Percentiles rank a stretch among this genome's conserved stretches.
These are phyloP conservation scores for Nepenthes alata DNA, from an alignment of 179 eudicot genomes.

Conservation along the genomic window DNA sequence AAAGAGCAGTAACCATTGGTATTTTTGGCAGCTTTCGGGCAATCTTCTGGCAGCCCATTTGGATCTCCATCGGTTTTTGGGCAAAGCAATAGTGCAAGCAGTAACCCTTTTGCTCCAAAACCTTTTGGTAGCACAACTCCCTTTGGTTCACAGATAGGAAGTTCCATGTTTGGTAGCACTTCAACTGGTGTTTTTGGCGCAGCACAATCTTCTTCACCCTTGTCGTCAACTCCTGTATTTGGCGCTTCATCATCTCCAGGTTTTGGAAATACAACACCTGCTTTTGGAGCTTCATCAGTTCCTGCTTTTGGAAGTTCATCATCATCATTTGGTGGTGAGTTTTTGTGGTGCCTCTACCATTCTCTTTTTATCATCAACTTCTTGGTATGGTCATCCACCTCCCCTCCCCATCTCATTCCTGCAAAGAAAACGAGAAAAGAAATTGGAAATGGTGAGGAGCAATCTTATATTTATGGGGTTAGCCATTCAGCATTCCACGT, in stretches of 20 bases:
- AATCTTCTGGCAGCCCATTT: conserved; percentile 65
- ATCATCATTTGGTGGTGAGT: conserved; percentile 57
- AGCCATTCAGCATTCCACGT: too few relatives aligned
- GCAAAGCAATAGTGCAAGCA: conserved; percentile 43
- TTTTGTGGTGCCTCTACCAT: not conserved
- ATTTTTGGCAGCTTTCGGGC: conserved; percentile 68
- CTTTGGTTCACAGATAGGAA: conserved; percentile 74
- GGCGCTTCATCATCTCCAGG: conserved; percentile 64
- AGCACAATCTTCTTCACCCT: conserved; percentile 49
- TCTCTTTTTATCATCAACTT: too few relatives aligned
- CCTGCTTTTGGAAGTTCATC: conserved; percentile 52
- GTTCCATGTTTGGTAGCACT: conserved; percentile 75
- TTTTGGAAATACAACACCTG: conserved; percentile 55
- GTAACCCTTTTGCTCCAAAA: conserved; percentile 73
- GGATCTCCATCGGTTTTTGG: conserved; percentile 82
- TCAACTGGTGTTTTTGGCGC: conserved; percentile 92
- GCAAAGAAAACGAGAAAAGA: too few relatives aligned
- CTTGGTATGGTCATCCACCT: too few relatives aligned
- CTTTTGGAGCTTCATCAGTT: conserved; percentile 46
- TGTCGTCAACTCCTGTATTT: conserved; percentile 58
- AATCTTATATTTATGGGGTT: too few relatives aligned
- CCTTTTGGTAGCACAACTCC: conserved; percentile 69
- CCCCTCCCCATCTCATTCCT: too few relatives aligned
- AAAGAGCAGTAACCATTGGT: too few relatives aligned
- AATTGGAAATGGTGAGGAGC: too few relatives aligned